phyloP scores from a whole-genome alignment of 257 asterid genomes.

The Solanum chilense region DNA sequence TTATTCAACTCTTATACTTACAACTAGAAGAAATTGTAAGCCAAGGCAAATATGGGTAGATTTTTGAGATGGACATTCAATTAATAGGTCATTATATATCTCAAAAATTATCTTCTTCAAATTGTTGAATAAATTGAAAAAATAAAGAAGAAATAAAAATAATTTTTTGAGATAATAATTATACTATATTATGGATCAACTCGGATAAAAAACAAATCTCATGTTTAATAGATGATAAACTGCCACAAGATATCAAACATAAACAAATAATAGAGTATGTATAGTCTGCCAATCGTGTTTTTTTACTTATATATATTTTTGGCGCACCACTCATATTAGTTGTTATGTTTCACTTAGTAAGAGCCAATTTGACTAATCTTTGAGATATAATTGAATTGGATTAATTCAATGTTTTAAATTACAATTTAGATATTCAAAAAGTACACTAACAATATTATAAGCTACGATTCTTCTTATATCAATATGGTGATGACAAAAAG shows the following conservation, averaged over 20 bases:
- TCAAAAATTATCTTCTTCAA: neutral
- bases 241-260: neutral
- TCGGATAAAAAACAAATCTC: neutral
- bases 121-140: neutral
- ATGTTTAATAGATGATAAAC: neutral
- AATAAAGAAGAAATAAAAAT: too few relatives aligned
- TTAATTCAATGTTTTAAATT: fast-evolving
- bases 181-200: neutral
- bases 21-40: neutral
- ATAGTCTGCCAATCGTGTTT: neutral
- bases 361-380: neutral
- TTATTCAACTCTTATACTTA: neutral
- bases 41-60: neutral
- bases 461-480: neutral
- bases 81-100: neutral
- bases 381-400: neutral
- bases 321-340: neutral
- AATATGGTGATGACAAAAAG: neutral
- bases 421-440: neutral
- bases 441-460: neutral
- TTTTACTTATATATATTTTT: neutral
- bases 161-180: neutral
- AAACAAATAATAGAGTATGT: neutral
- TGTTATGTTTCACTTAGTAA: neutral
- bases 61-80: neutral